Percentiles rank a stretch among this genome's conserved stretches.
These are phyloP conservation scores for Didymella segeticola DNA, from an alignment of 2,329 filamentous ascomycete species.

Conservation along the genomic window DNA sequence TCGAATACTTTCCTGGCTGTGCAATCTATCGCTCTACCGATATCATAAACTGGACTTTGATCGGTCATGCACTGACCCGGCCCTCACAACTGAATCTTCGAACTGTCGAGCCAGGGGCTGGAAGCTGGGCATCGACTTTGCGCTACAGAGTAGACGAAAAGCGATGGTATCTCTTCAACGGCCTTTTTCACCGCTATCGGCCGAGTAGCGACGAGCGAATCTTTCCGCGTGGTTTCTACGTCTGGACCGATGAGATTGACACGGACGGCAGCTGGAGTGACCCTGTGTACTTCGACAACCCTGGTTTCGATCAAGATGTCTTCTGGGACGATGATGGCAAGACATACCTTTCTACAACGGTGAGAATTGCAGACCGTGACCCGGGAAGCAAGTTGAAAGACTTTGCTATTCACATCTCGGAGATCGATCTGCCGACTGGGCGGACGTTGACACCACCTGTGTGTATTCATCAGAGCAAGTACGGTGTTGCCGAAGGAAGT, in stretches of 20 bases:
- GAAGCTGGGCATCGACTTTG: conserved; percentile 32
- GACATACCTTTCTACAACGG: conserved; percentile 49
- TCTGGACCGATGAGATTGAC: conserved; percentile 30
- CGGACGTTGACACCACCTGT: conserved; percentile 23
- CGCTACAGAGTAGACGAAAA: conserved; percentile 22
- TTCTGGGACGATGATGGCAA: conserved; percentile 65
- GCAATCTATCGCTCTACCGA: conserved; percentile 61
- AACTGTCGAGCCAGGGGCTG: conserved; percentile 35
- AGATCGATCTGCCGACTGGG: conserved; percentile 43
- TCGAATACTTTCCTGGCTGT: conserved; percentile 60
- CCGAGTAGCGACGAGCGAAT: conserved; percentile 42
- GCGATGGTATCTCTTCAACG: conserved; percentile 31
- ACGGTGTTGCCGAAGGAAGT: conserved; percentile 42
- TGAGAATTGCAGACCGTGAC: conserved; percentile 22
- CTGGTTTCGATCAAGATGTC: conserved; percentile 33
- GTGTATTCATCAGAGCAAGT: conserved; percentile 32
- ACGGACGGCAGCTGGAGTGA: conserved; percentile 28
- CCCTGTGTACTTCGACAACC: conserved; percentile 33
- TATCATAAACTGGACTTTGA: conserved; percentile 58
- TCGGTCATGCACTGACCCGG: conserved; percentile 47
- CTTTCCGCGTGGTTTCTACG: conserved; percentile 59
- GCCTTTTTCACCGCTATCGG: conserved; percentile 34
- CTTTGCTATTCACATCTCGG: conserved; percentile 40
- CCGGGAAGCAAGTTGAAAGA: conserved; percentile 28
- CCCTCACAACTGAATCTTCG: conserved; percentile 45